A percentile compares a stretch with the other conserved stretches of the same genome.
Evolutionary conservation across 805 yeast genomes (phyloP).

Genomic region (Teunomyces pallodes): DNA sequence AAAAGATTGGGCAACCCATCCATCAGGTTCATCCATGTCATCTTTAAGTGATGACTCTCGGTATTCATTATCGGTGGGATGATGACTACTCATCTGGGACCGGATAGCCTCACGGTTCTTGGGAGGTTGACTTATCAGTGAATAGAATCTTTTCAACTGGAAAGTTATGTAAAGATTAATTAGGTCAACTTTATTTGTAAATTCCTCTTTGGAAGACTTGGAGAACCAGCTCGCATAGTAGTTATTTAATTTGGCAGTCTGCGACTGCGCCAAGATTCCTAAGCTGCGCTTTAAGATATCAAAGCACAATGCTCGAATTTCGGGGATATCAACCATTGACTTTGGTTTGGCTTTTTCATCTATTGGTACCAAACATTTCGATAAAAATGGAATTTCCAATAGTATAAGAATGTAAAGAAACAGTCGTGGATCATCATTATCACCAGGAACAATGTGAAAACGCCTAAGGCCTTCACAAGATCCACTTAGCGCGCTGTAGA

Average conservation of each 20-base stretch:
- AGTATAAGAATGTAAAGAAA: conserved; percentile 62
- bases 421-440: conserved; percentile 38
- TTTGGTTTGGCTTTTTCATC: neutral
- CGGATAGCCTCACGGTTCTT: conserved; percentile 6
- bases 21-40: conserved; percentile 10
- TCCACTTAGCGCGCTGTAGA: conserved; percentile 51
- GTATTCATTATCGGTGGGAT: conserved; percentile 18
- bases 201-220: conserved; percentile 39
- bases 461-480: conserved; percentile 52
- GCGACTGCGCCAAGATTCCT: conserved; percentile 61
- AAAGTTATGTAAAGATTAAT: conserved; percentile 77
- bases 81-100: neutral
- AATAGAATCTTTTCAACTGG: conserved; percentile 58
- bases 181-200: conserved; percentile 57
- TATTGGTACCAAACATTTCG: conserved; percentile 21
- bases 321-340: conserved; percentile 45
- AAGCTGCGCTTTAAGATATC: conserved; percentile 67
- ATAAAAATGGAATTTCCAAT: conserved; percentile 65
- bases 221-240: conserved; percentile 58
- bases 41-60: conserved; percentile 21
- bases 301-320: conserved; percentile 56
- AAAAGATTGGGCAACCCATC: neutral
- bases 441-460: conserved; percentile 33
- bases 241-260: conserved; percentile 32
- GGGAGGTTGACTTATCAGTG: conserved; percentile 30